Base-by-base conservation (phyloP, 768 basidiomycete genomes). In the Lentinula sp. region DNA sequence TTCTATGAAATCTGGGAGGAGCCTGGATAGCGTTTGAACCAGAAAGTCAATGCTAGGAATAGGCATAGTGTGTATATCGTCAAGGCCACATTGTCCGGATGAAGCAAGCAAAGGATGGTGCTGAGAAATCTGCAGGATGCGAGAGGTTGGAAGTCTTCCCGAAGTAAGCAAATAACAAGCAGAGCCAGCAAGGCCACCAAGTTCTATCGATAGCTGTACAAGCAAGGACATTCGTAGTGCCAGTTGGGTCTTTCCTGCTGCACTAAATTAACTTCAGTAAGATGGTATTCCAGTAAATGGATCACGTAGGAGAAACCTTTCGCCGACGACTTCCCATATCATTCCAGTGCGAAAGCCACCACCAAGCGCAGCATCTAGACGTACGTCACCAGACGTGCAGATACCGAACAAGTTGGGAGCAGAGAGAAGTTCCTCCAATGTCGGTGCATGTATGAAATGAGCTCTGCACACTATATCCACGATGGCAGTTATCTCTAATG, bases 241-340 rank as follows among this genome's bases (percentile, higher is more conserved):
- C 4, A 98, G 73, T 67, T 98, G 95, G 0, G 94, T 94, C 75
- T 99, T 99, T 42, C 97, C 97, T 31, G 96, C 86, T 23, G 94
- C 88, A 69, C 97, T 99, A 69, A 15, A 40, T 43, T 1, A 13
- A 18, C 23, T 42, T 28, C 23, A 53, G 46, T 61, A n/a, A 54
- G 21, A 28, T 39, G 63, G 37, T 18, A 23, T 10, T 48, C 31
- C 10, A 54, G 40, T 32, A 8, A 13, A 39, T 18, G 28, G 32
- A 56, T 21, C 15, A 23, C 18, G 16, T 15, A 49, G 57, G 11
- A 68, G 74, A 63, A 71, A 94, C 95, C 93, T 92, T 78, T 96
- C 92, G 31, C 95, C 95, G 11, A 81, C 86, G 43, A 96, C 74
- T 66, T 98, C 95, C 84, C 92, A 95, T 2, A 98, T 64, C 82